Percentiles rank a stretch among this genome's conserved stretches.
These are phyloP conservation scores for Oryza australiensis DNA, from an alignment of 176 grass and related monocot species.

Conservation along the genomic window DNA sequence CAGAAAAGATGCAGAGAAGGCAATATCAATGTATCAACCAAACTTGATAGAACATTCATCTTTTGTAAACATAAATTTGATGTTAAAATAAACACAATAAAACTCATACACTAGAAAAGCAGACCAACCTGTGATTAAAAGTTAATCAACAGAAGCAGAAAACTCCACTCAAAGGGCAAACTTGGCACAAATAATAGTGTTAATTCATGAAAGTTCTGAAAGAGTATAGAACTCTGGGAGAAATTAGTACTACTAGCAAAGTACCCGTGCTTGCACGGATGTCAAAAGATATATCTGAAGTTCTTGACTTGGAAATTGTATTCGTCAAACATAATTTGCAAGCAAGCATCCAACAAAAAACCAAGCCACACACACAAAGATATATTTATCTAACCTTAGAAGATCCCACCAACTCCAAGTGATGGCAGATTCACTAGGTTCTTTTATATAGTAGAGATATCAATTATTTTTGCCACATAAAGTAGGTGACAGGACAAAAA, in stretches of 20 bases:
- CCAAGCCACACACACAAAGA: too few relatives aligned
- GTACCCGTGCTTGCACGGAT: too few relatives aligned
- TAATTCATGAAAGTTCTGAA: neutral
- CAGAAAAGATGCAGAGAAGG: constrained; percentile 48
- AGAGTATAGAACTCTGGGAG: neutral
- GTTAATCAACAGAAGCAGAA: neutral
- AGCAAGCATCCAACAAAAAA: too few relatives aligned
- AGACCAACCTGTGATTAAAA: neutral
- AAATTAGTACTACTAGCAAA: neutral
- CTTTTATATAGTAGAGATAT: neutral
- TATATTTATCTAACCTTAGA: too few relatives aligned
- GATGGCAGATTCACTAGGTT: too few relatives aligned
- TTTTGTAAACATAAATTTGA: constrained; percentile 18
- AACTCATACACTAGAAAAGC: neutral
- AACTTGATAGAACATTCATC: neutral
- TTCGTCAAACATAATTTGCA: too few relatives aligned
- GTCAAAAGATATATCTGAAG: too few relatives aligned
- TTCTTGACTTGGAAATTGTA: too few relatives aligned
- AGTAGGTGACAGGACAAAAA: neutral
- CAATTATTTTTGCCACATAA: neutral
- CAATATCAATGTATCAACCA: constrained; percentile 6
- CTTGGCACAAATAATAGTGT: neutral
- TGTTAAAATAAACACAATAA: constrained; percentile 15
- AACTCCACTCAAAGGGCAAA: constrained; percentile 7
- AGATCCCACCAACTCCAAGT: too few relatives aligned